A percentile compares a stretch with the other conserved stretches of the same genome.
These are phyloP conservation scores for Chlorella vulgaris DNA, from an alignment of 139 green algal genomes.

Conservation along the genomic window DNA sequence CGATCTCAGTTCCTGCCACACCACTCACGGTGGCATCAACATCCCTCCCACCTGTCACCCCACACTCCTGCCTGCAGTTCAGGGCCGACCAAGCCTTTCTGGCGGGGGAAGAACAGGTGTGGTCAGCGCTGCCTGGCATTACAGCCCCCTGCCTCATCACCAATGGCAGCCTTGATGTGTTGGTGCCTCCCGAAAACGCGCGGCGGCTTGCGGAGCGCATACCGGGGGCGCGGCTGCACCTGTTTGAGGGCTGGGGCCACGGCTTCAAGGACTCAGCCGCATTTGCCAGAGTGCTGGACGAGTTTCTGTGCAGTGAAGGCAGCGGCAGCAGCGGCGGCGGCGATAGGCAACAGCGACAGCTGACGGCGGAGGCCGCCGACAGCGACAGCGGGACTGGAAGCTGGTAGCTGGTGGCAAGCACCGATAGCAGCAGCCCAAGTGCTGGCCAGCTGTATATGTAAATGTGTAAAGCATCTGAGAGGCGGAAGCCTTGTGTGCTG, in stretches of 20 bases:
- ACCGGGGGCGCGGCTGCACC: slow-evolving; percentile 12
- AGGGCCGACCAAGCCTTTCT: slow-evolving; percentile 23
- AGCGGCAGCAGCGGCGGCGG: background rate
- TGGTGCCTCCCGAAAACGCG: slow-evolving; percentile 25
- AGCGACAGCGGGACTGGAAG: background rate
- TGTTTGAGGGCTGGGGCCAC: slow-evolving; percentile 26
- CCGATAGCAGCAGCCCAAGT: background rate
- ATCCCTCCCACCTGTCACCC: background rate
- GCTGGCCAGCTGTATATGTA: too few species aligned
- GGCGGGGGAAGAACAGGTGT: slow-evolving; percentile 9
- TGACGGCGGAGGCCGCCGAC: background rate
- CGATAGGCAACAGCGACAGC: background rate
- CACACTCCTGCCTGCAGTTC: background rate
- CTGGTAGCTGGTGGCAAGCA: background rate
- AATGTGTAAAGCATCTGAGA: too few species aligned
- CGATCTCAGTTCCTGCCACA: too few species aligned
- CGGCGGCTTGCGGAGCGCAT: slow-evolving; percentile 3
- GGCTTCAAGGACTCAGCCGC: slow-evolving; percentile 6
- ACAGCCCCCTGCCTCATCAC: slow-evolving; percentile 1
- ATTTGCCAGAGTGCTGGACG: slow-evolving; percentile 16
- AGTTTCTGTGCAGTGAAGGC: slow-evolving; percentile 8
- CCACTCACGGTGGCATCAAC: too few species aligned
- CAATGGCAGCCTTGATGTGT: slow-evolving; percentile 15
- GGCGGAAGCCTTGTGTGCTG: too few species aligned
- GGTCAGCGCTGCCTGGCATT: slow-evolving; percentile 11